Evolutionary conservation across 768 basidiomycete species (phyloP), one percentile per base, ranked within the genome.

Genomic region (Exidia glandulosa): DNA sequence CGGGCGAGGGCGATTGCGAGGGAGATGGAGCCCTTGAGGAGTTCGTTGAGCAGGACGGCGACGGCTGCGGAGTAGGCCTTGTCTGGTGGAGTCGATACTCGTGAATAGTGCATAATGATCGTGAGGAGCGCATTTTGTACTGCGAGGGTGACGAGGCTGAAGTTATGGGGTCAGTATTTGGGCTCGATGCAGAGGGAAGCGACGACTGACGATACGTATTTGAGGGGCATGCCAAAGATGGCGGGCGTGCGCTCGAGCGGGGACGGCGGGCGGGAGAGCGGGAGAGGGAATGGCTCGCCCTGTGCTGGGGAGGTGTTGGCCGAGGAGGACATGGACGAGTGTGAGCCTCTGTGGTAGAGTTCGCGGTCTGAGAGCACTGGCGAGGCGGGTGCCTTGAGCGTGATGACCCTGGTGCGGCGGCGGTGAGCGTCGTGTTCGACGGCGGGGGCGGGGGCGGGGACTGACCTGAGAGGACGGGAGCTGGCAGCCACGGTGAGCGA

Each of bases 81-180:
- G 58, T 85, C 83, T 0, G 88, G 82, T 2, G 89, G 78, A 19
- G 84, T 82, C 10, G 88, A 86, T 57, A 90, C 86, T 63, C 94
- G 85, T 37, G 95, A 96, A 73, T 95, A 90, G 76, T 96, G 94
- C 90, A 98, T 94, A 70, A 97, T 87, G 71, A 98, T 83, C 33
- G 92, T 89, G 59, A 98, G 71, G 59, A 84, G 75, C 25, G 92
- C 92, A 74, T 97, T 97, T 76, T 98, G 94, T 57, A 93, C 81
- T 56, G 91, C 91, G 70, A 94, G 80, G n/a, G 86, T 88, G 61
- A 89, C 78, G 60, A 90, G 79, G 57, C 88, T 90, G 68, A 6
- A 57, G 59, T 61, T 13, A 60, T 55, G 2, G 33, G 33, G 30
- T 16, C 55, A 37, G 31, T 41, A 29, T 36, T 29, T 50, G 37